Conservation (phyloP, 305 asterid species). For the Euphrasia arctica region DNA sequence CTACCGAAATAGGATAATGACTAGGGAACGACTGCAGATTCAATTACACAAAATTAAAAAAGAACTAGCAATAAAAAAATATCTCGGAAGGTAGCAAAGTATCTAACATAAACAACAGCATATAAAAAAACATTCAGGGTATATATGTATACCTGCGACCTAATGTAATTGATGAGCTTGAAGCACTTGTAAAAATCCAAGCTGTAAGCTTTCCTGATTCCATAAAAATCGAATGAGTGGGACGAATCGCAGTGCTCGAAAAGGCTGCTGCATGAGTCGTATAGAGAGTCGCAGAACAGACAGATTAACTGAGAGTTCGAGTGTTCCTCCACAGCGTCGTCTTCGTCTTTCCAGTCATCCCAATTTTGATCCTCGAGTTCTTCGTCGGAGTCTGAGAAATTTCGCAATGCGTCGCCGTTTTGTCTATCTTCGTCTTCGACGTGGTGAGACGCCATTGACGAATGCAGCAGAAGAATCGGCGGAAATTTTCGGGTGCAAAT, state of each 20-base stretch:
- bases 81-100: not conserved
- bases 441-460: slow-evolving; percentile 38
- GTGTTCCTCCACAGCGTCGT: slow-evolving; percentile 38
- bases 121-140: not conserved
- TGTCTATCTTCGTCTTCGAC: slow-evolving; percentile 28
- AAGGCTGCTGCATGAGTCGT: slow-evolving; percentile 42
- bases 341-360: slow-evolving; percentile 73
- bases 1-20: not conserved
- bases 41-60: not conserved
- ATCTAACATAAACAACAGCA: not conserved
- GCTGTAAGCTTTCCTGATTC: slow-evolving; percentile 38
- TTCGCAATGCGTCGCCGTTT: slow-evolving; percentile 4
- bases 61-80: slow-evolving; percentile 6
- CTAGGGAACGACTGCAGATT: not conserved
- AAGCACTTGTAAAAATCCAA: slow-evolving; percentile 84
- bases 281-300: slow-evolving; percentile 64
- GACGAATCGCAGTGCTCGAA: slow-evolving; percentile 66
- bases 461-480: slow-evolving; percentile 3
- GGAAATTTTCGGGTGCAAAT: not conserved
- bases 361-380: slow-evolving; percentile 63
- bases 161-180: slow-evolving; percentile 74
- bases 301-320: slow-evolving; percentile 44
- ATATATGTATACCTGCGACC: slow-evolving; percentile 60
- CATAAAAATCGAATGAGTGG: slow-evolving; percentile 60
- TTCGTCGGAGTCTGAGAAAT: slow-evolving; percentile 28